Conservation (phyloP, 1,139 yeast genomes). For the Debaryomycetaceae sp. region DNA sequence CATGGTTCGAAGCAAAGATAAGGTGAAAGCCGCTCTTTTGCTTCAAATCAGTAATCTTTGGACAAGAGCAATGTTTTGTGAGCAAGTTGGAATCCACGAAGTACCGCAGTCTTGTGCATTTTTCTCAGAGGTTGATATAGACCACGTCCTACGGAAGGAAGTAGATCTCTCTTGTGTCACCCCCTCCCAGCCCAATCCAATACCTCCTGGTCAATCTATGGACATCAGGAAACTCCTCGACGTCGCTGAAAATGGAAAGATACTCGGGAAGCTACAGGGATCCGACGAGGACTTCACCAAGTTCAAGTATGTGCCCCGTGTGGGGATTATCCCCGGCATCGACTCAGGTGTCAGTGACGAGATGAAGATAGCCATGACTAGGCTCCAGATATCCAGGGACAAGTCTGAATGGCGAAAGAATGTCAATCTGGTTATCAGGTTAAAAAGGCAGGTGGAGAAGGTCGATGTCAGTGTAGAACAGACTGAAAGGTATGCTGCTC, state of each 20-base stretch:
- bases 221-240: conserved; percentile 55
- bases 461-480: not conserved
- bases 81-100: conserved; percentile 84
- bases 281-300: conserved; percentile 7
- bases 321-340: conserved; percentile 21
- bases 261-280: conserved; percentile 11
- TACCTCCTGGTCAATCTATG: conserved; percentile 76
- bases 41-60: conserved; percentile 88
- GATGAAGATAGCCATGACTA: conserved; percentile 20
- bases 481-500: not conserved
- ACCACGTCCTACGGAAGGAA: conserved; percentile 82
- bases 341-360: conserved; percentile 17
- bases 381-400: conserved; percentile 27
- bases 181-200: conserved; percentile 73
- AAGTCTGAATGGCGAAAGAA: conserved; percentile 25
- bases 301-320: conserved; percentile 19
- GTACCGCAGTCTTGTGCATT: conserved; percentile 95
- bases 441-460: conserved; percentile 7
- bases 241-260: conserved; percentile 20
- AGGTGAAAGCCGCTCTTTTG: conserved; percentile 72
- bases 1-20: conserved; percentile 69
- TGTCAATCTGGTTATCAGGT: conserved; percentile 15
- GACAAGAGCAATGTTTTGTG: conserved; percentile 96
- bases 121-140: conserved; percentile 91
- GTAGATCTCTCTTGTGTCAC: conserved; percentile 86